These are phyloP conservation scores for Salvia splendens DNA, from an alignment of 257 asterid genomes.

Conservation along the genomic window DNA sequence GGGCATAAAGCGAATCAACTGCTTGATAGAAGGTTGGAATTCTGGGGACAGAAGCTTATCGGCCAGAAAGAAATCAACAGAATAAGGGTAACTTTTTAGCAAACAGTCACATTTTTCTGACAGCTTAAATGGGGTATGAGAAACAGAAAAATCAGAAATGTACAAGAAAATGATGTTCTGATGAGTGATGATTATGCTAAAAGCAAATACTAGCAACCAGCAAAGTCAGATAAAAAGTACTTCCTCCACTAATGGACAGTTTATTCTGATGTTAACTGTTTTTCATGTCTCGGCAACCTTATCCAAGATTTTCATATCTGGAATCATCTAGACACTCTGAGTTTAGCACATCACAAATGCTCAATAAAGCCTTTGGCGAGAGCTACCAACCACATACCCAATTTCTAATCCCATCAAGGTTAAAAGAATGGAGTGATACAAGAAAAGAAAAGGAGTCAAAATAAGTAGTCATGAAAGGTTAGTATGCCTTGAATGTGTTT, in stretches of 20 bases:
- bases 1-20: conserved; percentile 68
- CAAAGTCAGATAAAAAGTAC: conserved; percentile 18
- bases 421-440: not conserved
- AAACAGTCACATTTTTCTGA: conserved; percentile 19
- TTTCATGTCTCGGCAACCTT: conserved; percentile 3
- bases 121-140: not conserved
- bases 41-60: conserved; percentile 93
- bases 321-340: conserved; percentile 5
- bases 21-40: conserved; percentile 85
- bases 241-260: conserved; percentile 16
- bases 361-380: not conserved
- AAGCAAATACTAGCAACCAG: conserved; percentile 17
- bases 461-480: not conserved
- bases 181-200: conserved; percentile 6
- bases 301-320: conserved; percentile 8
- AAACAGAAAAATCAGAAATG: conserved; percentile 3
- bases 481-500: too few relatives aligned
- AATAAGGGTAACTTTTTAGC: conserved; percentile 16
- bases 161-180: conserved; percentile 12
- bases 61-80: conserved; percentile 60
- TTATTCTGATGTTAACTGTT: conserved; percentile 3
- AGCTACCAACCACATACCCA: not conserved
- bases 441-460: not conserved
- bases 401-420: conserved; percentile 16
- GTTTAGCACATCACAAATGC: conserved; percentile 9